Evolutionary conservation across 1,284 basidiomycete genomes (phyloP), one percentile per base, ranked within the genome.

Genomic region (Leccinum huronense): DNA sequence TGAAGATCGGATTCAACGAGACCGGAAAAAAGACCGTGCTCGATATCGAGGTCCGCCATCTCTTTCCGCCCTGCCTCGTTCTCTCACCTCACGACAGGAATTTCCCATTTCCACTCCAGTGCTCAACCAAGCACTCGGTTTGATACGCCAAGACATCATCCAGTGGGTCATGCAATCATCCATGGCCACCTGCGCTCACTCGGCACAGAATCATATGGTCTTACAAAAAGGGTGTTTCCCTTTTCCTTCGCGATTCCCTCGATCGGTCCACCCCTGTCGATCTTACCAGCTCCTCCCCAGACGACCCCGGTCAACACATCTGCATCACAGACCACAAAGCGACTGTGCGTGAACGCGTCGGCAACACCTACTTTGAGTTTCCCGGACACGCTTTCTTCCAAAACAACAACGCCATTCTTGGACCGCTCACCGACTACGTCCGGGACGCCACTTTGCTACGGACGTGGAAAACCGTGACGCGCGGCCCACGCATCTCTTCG

Each of bases 361-460:
- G 92, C 3, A 79, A 84, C 62, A 89, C 83, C 76, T 78, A 90
- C 58, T 98, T 99, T 77, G 89, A 96, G 71, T 98, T 96, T 76
- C 86, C 86, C 11, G 95, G 93, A 1, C 89, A 90, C 53, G 89
- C 90, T 5, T 98, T 98, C 81, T 98, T 98, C 84, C 97, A 99
- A 76, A 98, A 98, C 83, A 99, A 99, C 82, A 97, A 97, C 75
- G 89, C 91, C 19, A 93, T 98, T 61, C 86, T 99, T 16, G 82
- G 89, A 8, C 87, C 92, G 0, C 84, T 99, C 58, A 91, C 94
- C 8, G 77, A 85, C 65, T 95, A 96, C 77, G 93, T 97, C 63
- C 84, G 85, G 62, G 83, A 89, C 51, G 86, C 90, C 57, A 88
- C 95, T 71, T 87, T 91, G 62, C 19, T 6, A 62, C 27, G 6